phyloP scores from a whole-genome alignment of 2,329 filamentous ascomycete species.

The Blastomyces parvus region DNA sequence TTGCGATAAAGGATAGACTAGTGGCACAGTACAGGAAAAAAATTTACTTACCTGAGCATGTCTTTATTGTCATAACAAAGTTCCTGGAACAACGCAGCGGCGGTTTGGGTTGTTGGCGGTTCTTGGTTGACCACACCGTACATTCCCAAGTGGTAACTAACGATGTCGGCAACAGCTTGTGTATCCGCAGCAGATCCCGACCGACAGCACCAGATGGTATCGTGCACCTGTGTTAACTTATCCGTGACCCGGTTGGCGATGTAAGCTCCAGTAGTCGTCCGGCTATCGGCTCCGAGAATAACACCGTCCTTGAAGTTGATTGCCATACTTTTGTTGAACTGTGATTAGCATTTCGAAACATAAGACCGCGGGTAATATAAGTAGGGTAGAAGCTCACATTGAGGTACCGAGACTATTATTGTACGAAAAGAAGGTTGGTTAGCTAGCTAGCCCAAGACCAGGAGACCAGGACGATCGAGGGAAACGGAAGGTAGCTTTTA shows the following conservation, averaged over 20 bases:
- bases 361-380: background rate
- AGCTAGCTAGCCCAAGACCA: background rate
- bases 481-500: slow-evolving; percentile 43
- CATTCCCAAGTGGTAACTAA: slow-evolving; percentile 89
- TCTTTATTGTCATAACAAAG: slow-evolving; percentile 98
- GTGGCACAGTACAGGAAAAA: background rate
- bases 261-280: slow-evolving; percentile 95
- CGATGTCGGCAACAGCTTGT: slow-evolving; percentile 94
- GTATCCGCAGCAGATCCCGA: slow-evolving; percentile 96
- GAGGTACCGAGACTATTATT: slow-evolving; percentile 76
- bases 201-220: slow-evolving; percentile 99
- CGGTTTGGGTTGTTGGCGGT: slow-evolving; percentile 85
- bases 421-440: background rate
- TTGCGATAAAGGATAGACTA: background rate
- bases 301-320: slow-evolving; percentile 98
- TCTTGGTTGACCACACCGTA: slow-evolving; percentile 86
- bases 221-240: slow-evolving; percentile 96
- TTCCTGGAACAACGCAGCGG: slow-evolving; percentile 94
- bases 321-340: slow-evolving; percentile 62
- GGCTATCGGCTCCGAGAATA: slow-evolving; percentile 90
- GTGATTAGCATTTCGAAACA: slow-evolving; percentile 19
- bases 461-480: background rate
- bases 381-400: slow-evolving; percentile 54
- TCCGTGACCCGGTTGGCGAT: slow-evolving; percentile 99
- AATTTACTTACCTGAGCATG: slow-evolving; percentile 59